Evolutionary conservation across 768 basidiomycete genomes (phyloP), one percentile per base, ranked within the genome.

Genomic region (Boletus huronensis): DNA sequence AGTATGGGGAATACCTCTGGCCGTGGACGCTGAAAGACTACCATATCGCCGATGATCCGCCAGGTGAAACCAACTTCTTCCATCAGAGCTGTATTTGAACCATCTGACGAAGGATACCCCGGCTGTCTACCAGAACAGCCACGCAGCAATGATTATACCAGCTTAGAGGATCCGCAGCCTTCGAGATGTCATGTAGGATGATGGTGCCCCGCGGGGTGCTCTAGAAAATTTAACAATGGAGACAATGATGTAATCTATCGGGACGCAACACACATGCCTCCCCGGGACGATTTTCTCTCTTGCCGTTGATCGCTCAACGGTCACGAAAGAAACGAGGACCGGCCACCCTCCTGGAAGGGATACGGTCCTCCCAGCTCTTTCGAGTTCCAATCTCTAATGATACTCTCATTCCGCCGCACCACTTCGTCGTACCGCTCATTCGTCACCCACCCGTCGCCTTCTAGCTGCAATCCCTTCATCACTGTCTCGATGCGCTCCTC

Each of bases 371-470:
- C 43, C 50, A 25, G 4, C 38, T 29, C 2, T 41, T 10, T 43
- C 26, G 26, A 1, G n/a, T 29, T 48, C 43, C 43, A 48, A 2
- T 16, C 7, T 23, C 8, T 16, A 8, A 36, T 48, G 25, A 52
- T 19, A 16, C 7, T 11, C 32, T 34, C 19, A 14, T 26, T 47
- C n/a, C n/a, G 32, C 35, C 25, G n/a, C 34, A 1, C 36, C 43
- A 36, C 34, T 1, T 52, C 26, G 14, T 23, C 3, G 16, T 29
- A 49, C 11, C 19, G 51, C 23, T 49, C 45, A 8, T 38, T 36
- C 51, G 51, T 38, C 34, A 48, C 44, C 44, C 51, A 52, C 34
- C 51, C 43, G 14, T 52, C 51, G 16, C 35, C 25, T 28, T 48
- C 35, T 13, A 49, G 48, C 48, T 49, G 26, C 26, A 49, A 44